Evolutionary conservation across 768 basidiomycete genomes (phyloP).

Genomic region (Trametes punicea): DNA sequence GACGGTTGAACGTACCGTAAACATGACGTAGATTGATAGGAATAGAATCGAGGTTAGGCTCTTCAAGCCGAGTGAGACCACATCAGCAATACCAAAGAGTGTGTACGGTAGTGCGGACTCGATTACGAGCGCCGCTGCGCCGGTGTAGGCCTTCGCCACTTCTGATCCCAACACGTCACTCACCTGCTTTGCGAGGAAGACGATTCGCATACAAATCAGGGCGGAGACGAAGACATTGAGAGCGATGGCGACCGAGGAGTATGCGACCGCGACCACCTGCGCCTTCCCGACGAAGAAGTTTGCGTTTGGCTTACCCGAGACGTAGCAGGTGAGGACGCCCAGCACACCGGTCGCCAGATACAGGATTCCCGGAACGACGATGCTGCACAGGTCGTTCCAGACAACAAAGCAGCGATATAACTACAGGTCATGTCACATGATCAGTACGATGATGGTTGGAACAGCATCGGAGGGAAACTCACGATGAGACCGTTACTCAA

Average conservation of each 20-base stretch:
- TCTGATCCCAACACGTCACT: not conserved
- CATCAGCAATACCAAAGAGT: constrained; percentile 34
- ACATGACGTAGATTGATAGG: constrained; percentile 38
- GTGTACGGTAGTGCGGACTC: constrained; percentile 39
- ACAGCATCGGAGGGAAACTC: not conserved
- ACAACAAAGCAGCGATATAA: constrained; percentile 39
- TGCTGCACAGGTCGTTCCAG: constrained; percentile 23
- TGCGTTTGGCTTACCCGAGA: constrained; percentile 8
- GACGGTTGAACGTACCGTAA: constrained; percentile 36
- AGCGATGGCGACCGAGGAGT: constrained; percentile 14
- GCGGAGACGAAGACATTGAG: constrained; percentile 13
- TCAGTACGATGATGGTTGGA: not conserved
- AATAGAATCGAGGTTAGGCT: constrained; percentile 34
- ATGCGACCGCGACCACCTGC: constrained; percentile 9
- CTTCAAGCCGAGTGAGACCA: constrained; percentile 33
- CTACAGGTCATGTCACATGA: constrained; percentile 20
- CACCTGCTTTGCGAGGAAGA: not conserved
- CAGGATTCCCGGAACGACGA: constrained; percentile 13
- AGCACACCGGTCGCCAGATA: constrained; percentile 16
- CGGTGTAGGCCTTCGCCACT: constrained; percentile 25
- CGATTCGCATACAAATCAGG: constrained; percentile 17
- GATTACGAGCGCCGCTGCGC: constrained; percentile 32
- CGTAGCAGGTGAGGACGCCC: constrained; percentile 12
- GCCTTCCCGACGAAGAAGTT: constrained; percentile 16
- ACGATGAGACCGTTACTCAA: constrained; percentile 41